Evolutionary conservation across 495 filamentous ascomycete genomes (phyloP), one percentile per base, ranked within the genome.

Genomic region (Aspergillus cavernicola): DNA sequence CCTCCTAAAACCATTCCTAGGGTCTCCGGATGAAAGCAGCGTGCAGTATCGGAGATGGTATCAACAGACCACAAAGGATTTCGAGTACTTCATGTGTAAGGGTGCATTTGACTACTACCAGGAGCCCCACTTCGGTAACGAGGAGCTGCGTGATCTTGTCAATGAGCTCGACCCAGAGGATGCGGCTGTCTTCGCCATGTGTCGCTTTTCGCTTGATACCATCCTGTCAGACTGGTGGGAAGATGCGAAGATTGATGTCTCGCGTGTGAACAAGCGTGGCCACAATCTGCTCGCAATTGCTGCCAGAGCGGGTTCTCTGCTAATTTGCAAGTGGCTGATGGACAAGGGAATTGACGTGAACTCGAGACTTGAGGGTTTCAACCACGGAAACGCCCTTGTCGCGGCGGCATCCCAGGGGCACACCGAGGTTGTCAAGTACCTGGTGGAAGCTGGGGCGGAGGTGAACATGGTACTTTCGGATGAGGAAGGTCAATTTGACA

Each of bases 191-290:
- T 67, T 61, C 22, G 52, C 62, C 10, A 60, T 65, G 26, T 72
- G 65, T 33, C 42, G 46, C 18, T 66, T 69, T 32, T 49, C 54
- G 6, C 48, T 68, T 38, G 53, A 57, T 41, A 38, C 31, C 20
- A 38, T 63, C 29, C 37, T 72, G 13, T 55, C 52, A 9, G 62
- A 66, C 32, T 68, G 65, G 69, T 68, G 63, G 64, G 31, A 59
- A 11, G 31, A 42, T 19, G 45, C 42, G 23, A 40, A 56, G 12
- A 43, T 66, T 26, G 45, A 55, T 40, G 16, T 45, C 12, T 36
- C 40, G 0, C 5, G 18, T 0, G 12, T 47, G 3, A 56, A 58
- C 18, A 23, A n/a, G 10, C 24, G 47, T 22, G 52, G 50, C 13
- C 28, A 58, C 9, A 59, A 46, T 22, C 44, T 63, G 1, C 58